phyloP scores from a whole-genome alignment of 352 stramenopile genomes.

The Globisporangium echinulatum region DNA sequence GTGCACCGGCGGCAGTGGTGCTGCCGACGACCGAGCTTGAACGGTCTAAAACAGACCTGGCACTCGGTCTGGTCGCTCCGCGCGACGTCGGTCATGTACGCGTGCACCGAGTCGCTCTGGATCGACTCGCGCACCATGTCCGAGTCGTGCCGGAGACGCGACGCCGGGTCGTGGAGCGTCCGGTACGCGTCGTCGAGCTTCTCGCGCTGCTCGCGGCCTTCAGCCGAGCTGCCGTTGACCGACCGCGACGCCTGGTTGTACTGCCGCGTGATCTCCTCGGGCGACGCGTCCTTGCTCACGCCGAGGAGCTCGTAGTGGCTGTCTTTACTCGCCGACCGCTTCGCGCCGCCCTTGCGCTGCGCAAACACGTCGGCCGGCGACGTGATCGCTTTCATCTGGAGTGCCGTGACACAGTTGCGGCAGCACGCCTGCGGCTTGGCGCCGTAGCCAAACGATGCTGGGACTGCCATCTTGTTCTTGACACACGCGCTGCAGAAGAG shows the following conservation, averaged over 20 bases:
- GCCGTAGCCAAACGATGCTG: conserved; percentile 74
- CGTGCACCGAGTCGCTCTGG: conserved; percentile 22
- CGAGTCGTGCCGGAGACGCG: conserved; percentile 54
- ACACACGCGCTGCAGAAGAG: conserved; percentile 79
- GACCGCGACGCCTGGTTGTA: conserved; percentile 67
- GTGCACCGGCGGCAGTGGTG: conserved; percentile 84
- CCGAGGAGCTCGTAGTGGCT: conserved; percentile 68
- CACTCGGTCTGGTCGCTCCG: conserved; percentile 84
- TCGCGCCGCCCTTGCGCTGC: conserved; percentile 50
- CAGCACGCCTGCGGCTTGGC: conserved; percentile 71
- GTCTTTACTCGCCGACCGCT: conserved; percentile 37
- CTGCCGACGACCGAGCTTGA: conserved; percentile 77
- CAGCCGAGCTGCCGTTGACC: conserved; percentile 53
- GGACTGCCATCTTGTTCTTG: conserved; percentile 81
- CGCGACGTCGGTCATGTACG: conserved; percentile 66
- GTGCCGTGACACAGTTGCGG: conserved; percentile 71
- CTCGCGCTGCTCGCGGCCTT: conserved; percentile 64
- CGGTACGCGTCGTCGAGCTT: conserved; percentile 78
- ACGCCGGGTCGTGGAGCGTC: conserved; percentile 56
- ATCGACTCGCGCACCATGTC: conserved; percentile 48
- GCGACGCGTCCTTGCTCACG: conserved; percentile 54
- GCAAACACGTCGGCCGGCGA: conserved; percentile 82
- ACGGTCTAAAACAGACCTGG: conserved; percentile 84
- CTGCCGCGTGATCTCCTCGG: conserved; percentile 68
- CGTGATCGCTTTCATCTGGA: conserved; percentile 85